Base-by-base conservation (phyloP, 148 eudicot species). In the Rhododendron williamsianum region DNA sequence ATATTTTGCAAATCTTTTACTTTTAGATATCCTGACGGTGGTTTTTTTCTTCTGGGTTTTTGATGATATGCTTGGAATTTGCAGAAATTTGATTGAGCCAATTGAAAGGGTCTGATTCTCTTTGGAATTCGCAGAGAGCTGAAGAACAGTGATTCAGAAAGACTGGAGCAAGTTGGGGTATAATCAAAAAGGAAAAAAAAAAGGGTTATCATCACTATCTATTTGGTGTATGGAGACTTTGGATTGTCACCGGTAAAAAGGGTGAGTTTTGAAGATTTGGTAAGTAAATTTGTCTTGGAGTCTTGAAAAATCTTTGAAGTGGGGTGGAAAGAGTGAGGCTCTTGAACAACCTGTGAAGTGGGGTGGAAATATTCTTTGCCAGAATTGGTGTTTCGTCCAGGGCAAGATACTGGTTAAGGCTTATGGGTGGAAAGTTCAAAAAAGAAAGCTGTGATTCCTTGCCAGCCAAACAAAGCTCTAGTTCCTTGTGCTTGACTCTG, bases 301-400 rank as follows among this genome's bases (percentile, higher is more conserved):
- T 9, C 13, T 76, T 19, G 85, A 49, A 19, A 1, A 83, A 33
- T 83, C 30, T 27, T 18, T 69, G 84, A 67, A 30, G 23, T 36
- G 7, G 77, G 12, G 36, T 82, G 58, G 51, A 81, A 60, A 36
- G 35, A 41, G 74, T 15, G 38, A 67, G 76, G 41, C 41, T 12
- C 23, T 77, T 27, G 63, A 56, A 18, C 15, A 46, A 46, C 0
- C 10, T 38, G 4, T 81, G 83, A 60, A n/a, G 16, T 35, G 36
- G 56, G 21, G 51, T 82, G 77, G 52, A 82, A 83, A 25, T 38
- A 67, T 45, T 27, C 21, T 52, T 67, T 74, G 71, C 73, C 30
- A 46, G 73, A 80, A 80, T 30, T 69, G 56, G 82, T 74, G 58
- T 35, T 87, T 82, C 27, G 87, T 88, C 89, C 89, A 92, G 87